These are phyloP conservation scores for Saturnispora sekii DNA, from an alignment of 805 yeast genomes.

Conservation along the genomic window DNA sequence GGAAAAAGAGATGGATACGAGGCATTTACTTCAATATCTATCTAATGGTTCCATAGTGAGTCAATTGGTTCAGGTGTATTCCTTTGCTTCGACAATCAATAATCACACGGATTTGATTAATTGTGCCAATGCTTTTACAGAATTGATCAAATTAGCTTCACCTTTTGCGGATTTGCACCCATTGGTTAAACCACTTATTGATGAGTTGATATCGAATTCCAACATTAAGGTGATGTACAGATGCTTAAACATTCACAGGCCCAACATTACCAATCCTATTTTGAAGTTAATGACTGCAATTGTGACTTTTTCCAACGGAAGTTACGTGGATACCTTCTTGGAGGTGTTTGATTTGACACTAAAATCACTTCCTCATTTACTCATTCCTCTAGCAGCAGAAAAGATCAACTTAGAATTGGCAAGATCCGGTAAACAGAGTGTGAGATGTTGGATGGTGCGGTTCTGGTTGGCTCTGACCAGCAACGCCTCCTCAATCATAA, in stretches of 20 bases:
- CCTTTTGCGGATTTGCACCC: constrained; percentile 14
- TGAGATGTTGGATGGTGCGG: constrained; percentile 49
- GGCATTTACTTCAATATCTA: constrained; percentile 23
- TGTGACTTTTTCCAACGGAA: constrained; percentile 39
- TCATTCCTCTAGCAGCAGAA: constrained; percentile 32
- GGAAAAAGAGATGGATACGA: too few species aligned
- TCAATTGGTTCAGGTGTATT: constrained; percentile 33
- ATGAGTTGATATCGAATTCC: constrained; percentile 40
- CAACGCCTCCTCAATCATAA: constrained; percentile 39
- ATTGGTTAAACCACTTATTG: constrained; percentile 33
- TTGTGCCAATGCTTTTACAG: constrained; percentile 33
- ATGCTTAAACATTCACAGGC: constrained; percentile 48
- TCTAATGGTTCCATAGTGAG: constrained; percentile 22
- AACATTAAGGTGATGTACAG: constrained; percentile 60
- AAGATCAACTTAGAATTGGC: constrained; percentile 34
- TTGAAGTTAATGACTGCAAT: constrained; percentile 48
- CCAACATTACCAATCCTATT: constrained; percentile 51
- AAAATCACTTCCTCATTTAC: constrained; percentile 49
- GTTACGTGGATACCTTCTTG: constrained; percentile 45
- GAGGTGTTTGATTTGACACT: constrained; percentile 61
- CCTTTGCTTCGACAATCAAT: constrained; percentile 35
- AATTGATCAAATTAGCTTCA: constrained; percentile 23
- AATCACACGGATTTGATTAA: constrained; percentile 43
- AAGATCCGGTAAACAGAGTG: constrained; percentile 31
- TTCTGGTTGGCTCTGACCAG: constrained; percentile 51